A percentile compares a stretch with the other conserved stretches of the same genome.
Conservation (phyloP, 495 filamentous ascomycete species). For the Penicillium desertorum region DNA sequence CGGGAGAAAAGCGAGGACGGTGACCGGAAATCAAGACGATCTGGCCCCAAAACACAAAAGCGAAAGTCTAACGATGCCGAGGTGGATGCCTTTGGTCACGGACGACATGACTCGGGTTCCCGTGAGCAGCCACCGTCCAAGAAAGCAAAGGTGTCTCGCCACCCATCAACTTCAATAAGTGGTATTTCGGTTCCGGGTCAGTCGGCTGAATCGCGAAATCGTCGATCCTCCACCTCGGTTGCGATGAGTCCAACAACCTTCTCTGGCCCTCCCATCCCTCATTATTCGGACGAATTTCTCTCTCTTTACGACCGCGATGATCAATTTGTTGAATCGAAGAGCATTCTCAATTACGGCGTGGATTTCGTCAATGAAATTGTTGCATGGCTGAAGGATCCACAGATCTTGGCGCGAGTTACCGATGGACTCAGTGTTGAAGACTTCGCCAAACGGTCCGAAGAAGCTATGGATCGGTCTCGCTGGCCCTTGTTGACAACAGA, state of each 20-base stretch:
- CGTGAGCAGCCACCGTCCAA: slow-evolving; percentile 65
- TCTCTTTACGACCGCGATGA: slow-evolving; percentile 64
- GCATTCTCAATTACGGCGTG: slow-evolving; percentile 64
- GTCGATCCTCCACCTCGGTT: slow-evolving; percentile 44
- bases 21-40: slow-evolving; percentile 65
- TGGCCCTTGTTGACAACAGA: slow-evolving; percentile 51
- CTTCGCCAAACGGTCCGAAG: slow-evolving; percentile 53
- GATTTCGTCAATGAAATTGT: slow-evolving; percentile 65
- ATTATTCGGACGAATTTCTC: slow-evolving; percentile 70
- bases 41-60: slow-evolving; percentile 68
- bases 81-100: slow-evolving; percentile 36
- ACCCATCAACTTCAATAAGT: slow-evolving; percentile 65
- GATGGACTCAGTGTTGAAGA: slow-evolving; percentile 46
- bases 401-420: slow-evolving; percentile 42
- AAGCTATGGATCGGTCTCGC: slow-evolving; percentile 53
- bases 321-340: slow-evolving; percentile 51
- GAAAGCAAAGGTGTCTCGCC: slow-evolving; percentile 74
- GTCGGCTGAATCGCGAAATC: slow-evolving; percentile 52
- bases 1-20: slow-evolving; percentile 61
- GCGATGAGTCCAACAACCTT: slow-evolving; percentile 56
- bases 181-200: slow-evolving; percentile 48
- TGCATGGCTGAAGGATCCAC: slow-evolving; percentile 68
- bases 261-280: slow-evolving; percentile 44
- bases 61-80: slow-evolving; percentile 63
- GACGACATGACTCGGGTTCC: slow-evolving; percentile 50